Base-by-base conservation (phyloP, 2,329 filamentous ascomycete genomes). In the Aureobasidium sp. region DNA sequence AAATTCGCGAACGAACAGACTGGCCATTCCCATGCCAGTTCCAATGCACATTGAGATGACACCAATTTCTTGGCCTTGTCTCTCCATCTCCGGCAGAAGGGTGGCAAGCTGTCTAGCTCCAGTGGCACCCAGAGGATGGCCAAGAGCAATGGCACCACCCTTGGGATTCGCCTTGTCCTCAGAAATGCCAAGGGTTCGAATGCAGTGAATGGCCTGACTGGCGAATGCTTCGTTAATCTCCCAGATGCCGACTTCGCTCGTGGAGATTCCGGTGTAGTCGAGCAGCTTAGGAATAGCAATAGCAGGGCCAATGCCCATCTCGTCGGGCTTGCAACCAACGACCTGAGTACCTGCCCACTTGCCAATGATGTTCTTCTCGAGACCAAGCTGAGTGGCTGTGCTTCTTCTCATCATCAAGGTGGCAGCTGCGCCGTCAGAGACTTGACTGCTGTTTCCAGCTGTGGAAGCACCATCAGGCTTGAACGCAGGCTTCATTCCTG, bases 281-380 rank as follows among this genome's bases (percentile, higher is more conserved):
- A 97, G 80, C 23, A 96, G 80, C 72, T 87, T 89, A 7, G 92
- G 92, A 58, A 97, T 93, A 0, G 90, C 92, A 32, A 96, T 71
- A 0, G 91, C 90, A 0, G 93, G 92, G 0, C 93, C 92, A 63
- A 97, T 81, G 42, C 93, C 92, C 93, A 97, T 97, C 81, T 96
- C 91, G 70, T 96, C 91, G 0, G 93, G 92, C 57, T 80, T 81
- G 72, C 90, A 95, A 13, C 93, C 92, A 0, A 86, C 85, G 12
- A 90, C 87, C 34, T 86, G 82, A 1, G 89, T 87, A 0, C 84
- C 87, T 0, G 91, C 89, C 79, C 92, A 97, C 73, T 89, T 91
- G 39, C 88, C 92, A 63, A 95, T 86, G 69, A 96, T 90, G 32
- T 78, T 79, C 6, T 79, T 80, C 15, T 79, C 75, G 0, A 96